These are phyloP conservation scores for Citropsis articulata DNA, from an alignment of 345 rosid species.

Conservation along the genomic window DNA sequence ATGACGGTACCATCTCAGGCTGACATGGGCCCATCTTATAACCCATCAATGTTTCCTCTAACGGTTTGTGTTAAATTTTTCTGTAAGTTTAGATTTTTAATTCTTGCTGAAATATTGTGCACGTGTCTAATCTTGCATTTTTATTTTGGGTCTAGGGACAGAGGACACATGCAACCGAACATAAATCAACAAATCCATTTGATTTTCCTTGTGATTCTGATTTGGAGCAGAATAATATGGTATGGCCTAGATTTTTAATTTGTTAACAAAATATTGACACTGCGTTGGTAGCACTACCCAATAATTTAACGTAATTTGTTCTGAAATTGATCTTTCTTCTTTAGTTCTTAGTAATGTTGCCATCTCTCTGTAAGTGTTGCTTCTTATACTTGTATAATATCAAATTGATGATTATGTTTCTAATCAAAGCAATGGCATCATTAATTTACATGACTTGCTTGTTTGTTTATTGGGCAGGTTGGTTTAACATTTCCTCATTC, in stretches of 20 bases:
- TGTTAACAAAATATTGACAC: not conserved
- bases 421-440: not conserved
- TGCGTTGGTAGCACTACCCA: not conserved
- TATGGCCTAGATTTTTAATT: conserved; percentile 29
- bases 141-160: conserved; percentile 43
- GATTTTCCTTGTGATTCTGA: conserved; percentile 80
- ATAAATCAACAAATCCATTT: conserved; percentile 84
- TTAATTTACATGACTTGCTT: not conserved
- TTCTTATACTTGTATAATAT: not conserved
- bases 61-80: conserved; percentile 32
- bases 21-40: conserved; percentile 32
- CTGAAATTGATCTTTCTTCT: not conserved
- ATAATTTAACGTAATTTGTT: not conserved
- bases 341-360: not conserved
- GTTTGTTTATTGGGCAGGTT: not conserved
- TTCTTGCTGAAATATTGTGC: not conserved
- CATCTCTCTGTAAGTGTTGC: not conserved
- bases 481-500: not conserved
- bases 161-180: conserved; percentile 31
- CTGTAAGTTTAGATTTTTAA: not conserved
- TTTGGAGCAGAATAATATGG: conserved; percentile 58
- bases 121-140: not conserved
- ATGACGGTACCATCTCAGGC: conserved; percentile 28
- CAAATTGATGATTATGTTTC: not conserved
- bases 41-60: conserved; percentile 31